Base-by-base conservation (phyloP, 2,329 filamentous ascomycete species). In the Beauveria bassiana region DNA sequence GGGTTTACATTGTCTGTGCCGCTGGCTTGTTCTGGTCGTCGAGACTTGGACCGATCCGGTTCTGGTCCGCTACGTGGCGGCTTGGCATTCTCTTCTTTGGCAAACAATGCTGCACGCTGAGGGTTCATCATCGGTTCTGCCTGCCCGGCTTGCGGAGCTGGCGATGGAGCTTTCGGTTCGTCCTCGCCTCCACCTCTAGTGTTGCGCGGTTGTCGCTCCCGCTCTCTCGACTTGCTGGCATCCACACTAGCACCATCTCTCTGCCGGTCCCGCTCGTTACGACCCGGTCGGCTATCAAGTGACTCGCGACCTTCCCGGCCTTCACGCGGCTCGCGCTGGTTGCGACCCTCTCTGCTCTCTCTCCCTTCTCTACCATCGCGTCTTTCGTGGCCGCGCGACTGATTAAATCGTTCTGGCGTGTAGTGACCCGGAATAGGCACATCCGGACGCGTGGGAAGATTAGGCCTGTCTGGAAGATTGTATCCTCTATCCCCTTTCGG, bases 391-490 rank as follows among this genome's bases (percentile, higher is more conserved):
- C 64, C 70, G 18, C 77, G 75, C 20, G 74, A 70, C 61, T 77
- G 77, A 12, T 69, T 70, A 62, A 77, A 80, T 40, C 80, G 75
- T 56, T 81, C 79, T 26, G 78, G 74, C 10, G 73, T 73, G 59
- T 77, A 78, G 64, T 79, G 78, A 2, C 77, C 76, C 0, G 79
- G 78, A 51, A 82, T 78, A 8, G 82, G 82, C 12, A 84, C 78
- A 64, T 87, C 83, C 18, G 85, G 85, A 60, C 84, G 78, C 59
- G 74, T 84, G 1, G 86, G 86, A 7, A 88, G 73, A 18, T 71
- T 74, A 8, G 71, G 73, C 3, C 71, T 69, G 55, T 75, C 75
- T 16, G 74, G 74, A n/a, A 76, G 67, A 20, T 67, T 74, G 26
- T 74, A 73, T 28, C 72, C 67, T 22, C 67, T 52, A 26, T 75